phyloP scores from a whole-genome alignment of 768 basidiomycete species.

The Butyriboletus loyo region DNA sequence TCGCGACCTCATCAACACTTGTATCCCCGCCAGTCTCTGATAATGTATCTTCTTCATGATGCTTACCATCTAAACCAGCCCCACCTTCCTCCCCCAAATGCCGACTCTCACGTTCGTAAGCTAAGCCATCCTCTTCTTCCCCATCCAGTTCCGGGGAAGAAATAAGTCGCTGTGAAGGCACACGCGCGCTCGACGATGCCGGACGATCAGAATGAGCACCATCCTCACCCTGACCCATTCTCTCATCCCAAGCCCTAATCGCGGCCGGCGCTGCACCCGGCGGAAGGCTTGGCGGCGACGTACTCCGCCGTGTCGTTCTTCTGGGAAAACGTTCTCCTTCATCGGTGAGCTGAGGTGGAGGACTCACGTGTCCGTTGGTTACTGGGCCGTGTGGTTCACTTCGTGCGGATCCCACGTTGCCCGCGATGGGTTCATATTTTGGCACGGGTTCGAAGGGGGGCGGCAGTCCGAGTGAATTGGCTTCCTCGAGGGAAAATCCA shows the following conservation, averaged over 20 bases:
- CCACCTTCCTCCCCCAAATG: constrained; percentile 4
- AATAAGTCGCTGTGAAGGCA: constrained; percentile 34
- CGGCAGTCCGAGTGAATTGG: constrained; percentile 16
- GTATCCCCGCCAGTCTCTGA: constrained; percentile 10
- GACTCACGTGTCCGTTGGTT: constrained; percentile 13
- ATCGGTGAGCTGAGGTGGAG: constrained; percentile 4
- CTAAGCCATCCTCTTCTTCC: constrained; percentile 26
- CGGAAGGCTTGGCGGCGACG: constrained; percentile 39
- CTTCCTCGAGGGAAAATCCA: constrained; percentile 24
- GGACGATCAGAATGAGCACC: constrained; percentile 30
- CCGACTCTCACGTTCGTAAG: constrained; percentile 24
- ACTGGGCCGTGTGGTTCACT: constrained; percentile 20
- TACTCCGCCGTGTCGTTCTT: constrained; percentile 30
- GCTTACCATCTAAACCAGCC: constrained; percentile 8
- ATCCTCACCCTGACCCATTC: constrained; percentile 32
- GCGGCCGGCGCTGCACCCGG: constrained; percentile 40
- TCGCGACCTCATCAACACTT: background rate
- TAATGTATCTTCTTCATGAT: constrained; percentile 9
- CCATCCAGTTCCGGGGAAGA: constrained; percentile 31
- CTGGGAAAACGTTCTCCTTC: constrained; percentile 19
- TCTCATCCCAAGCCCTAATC: constrained; percentile 37
- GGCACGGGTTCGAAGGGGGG: constrained; percentile 36
- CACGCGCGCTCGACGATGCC: constrained; percentile 31
- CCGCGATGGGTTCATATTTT: constrained; percentile 33
- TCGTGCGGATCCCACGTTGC: background rate